Evolutionary conservation across 1,284 basidiomycete species (phyloP).

Genomic region (Ceratobasidium sp.): DNA sequence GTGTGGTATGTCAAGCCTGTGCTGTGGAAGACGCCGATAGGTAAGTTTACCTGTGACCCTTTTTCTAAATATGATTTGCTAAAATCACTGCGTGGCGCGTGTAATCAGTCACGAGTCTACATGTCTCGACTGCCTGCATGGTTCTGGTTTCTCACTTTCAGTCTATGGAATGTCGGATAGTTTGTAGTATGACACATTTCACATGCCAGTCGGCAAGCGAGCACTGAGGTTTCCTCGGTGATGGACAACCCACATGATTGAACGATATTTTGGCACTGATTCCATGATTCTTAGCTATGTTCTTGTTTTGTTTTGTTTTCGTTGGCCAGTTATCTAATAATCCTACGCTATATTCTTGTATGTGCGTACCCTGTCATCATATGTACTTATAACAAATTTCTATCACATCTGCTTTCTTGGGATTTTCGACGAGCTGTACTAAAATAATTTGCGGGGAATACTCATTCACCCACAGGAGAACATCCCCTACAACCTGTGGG

Average conservation of each 20-base stretch:
- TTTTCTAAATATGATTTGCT: neutral
- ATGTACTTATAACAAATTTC: conserved; percentile 16
- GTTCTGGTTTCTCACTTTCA: conserved; percentile 3
- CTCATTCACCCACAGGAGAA: too few relatives aligned
- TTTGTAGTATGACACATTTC: neutral
- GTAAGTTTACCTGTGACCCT: conserved; percentile 1
- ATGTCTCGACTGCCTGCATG: conserved; percentile 33
- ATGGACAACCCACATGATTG: neutral
- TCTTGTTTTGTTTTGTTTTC: neutral
- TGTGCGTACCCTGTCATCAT: conserved; percentile 9
- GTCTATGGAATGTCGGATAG: neutral
- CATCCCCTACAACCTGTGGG: neutral
- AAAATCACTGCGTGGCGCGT: conserved; percentile 2
- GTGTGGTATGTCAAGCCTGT: conserved; percentile 28
- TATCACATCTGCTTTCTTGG: neutral
- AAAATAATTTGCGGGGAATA: too few relatives aligned
- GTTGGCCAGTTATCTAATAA: neutral
- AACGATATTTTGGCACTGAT: neutral
- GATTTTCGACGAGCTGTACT: neutral
- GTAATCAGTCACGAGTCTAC: conserved; percentile 28
- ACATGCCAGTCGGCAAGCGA: neutral
- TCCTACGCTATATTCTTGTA: conserved; percentile 14
- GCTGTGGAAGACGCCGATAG: conserved; percentile 29
- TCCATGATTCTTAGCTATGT: neutral
- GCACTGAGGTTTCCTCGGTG: too few relatives aligned